Base-by-base conservation (phyloP, 2,329 filamentous ascomycete species). In the Paecilomyces sp. region DNA sequence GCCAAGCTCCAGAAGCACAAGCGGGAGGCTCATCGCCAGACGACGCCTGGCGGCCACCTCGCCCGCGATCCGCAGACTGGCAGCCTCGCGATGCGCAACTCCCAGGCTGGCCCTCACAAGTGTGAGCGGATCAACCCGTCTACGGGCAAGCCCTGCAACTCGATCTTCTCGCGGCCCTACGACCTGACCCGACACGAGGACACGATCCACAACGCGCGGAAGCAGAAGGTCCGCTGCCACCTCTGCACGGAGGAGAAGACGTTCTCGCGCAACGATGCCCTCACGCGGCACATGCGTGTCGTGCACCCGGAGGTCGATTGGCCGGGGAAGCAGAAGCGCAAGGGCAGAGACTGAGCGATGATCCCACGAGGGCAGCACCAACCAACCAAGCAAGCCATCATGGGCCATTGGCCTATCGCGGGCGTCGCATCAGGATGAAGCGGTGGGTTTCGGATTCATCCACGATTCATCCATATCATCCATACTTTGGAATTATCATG, bases 121-220 rank as follows among this genome's bases (percentile, higher is more conserved):
- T 99, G 94, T 75, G 90, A 92, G 70, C 87, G 92, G 65, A 91
- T 93, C 77, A 97, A 97, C 75, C 93, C 93, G 1, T 93, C 90
- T 64, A 97, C 94, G 0, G 91, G 91, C 64, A 97, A 97, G 78
- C 89, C 92, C 0, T 97, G 94, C 83, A 93, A 91, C 72, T 95
- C 92, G 0, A 82, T 96, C 58, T 97, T 99, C 76, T 97, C 93
- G 0, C 83, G 94, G 22, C 94, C 94, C 1, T 99, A 99, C 80
- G 94, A 99, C 75, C 82, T 99, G 57, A 99, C 94, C 0, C 84
- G 94, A 24, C 94, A 99, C 71, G 94, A 99, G 74, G 93, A 97
- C 66, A 97, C 94, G 0, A 97, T 97, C 64, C 94, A 97, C 82
- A 97, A 97, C 68, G 88, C 87, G 1, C 87, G 90, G 68, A 97